These are phyloP conservation scores for Antitrichia curtipendula DNA, from an alignment of 225 moss, liverwort and hornwort species.

Conservation along the genomic window DNA sequence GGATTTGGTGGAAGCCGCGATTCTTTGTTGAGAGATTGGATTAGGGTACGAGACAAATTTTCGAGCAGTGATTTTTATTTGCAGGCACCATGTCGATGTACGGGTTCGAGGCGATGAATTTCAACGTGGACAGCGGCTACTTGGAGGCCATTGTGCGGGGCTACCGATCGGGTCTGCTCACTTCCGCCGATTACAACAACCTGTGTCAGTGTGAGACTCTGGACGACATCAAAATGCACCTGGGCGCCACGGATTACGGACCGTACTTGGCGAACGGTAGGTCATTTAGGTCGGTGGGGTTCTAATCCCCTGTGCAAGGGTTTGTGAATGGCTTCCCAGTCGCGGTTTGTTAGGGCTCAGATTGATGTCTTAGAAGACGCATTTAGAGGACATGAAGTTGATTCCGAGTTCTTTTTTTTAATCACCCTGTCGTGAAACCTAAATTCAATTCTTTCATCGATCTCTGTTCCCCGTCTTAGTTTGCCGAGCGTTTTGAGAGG, in stretches of 20 bases:
- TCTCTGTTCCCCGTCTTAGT: neutral
- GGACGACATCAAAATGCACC: slow-evolving; percentile 90
- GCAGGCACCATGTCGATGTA: slow-evolving; percentile 54
- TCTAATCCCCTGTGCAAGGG: neutral
- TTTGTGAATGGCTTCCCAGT: neutral
- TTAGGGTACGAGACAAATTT: neutral
- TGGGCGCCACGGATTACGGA: slow-evolving; percentile 82
- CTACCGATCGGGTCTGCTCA: slow-evolving; percentile 76
- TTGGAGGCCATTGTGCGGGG: slow-evolving; percentile 95
- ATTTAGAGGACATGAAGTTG: neutral
- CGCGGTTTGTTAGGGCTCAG: neutral
- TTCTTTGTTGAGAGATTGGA: neutral
- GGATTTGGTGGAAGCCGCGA: neutral
- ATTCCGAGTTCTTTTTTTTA: neutral
- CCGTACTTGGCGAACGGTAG: slow-evolving; percentile 84
- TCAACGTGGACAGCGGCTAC: slow-evolving; percentile 90
- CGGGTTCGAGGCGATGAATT: slow-evolving; percentile 83
- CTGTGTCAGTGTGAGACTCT: slow-evolving; percentile 84
- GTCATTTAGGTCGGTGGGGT: neutral
- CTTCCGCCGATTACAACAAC: slow-evolving; percentile 86
- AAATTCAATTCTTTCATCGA: neutral
- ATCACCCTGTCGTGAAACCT: neutral
- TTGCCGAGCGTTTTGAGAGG: neutral
- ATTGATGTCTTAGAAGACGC: neutral
- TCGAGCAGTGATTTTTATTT: neutral